Base-by-base conservation (phyloP, 2,329 filamentous ascomycete species). In the Chaetomiaceae sp. region DNA sequence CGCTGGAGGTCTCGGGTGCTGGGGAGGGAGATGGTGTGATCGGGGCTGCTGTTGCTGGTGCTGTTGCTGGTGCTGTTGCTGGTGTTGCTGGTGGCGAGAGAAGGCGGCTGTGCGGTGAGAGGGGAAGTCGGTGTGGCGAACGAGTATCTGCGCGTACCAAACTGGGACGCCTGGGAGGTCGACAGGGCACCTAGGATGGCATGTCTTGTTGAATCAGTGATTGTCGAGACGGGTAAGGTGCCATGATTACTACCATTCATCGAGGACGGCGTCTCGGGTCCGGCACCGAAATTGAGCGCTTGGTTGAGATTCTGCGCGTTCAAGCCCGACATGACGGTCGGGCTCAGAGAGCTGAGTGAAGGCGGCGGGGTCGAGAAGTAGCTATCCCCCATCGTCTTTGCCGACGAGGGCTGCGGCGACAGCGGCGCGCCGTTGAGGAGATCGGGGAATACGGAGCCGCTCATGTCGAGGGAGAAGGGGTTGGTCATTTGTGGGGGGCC, bases 1-100 rank as follows among this genome's bases (percentile, higher is more conserved):
- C 90, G 87, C 69, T 95, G 91, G 58, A 97, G 82, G 67, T 96
- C 90, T 66, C 82, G 78, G 31, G 89, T 92, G 72, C 81, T 90
- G 49, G 92, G 91, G 54, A 96, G 78, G 60, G 74, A 79, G 62
- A 74, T 80, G 65, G 73, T 76, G 63, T 78, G 72, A 61, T 77
- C 75, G 63, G 73, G 69, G 58, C 72, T 67, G 79, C 77, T 67
- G 75, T 23, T 19, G 43, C 22, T 25, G 43, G 25, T 12, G 42
- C 5, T n/a, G 48, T 11, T 17, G 46, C 14, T 25, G 37, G 33
- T 7, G 39, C 17, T 12, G 29, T 3, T 40, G 19, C 22, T 38
- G 38, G 12, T 25, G 43, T 27, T 15, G 20, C 19, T 25, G n/a
- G 20, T 31, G 50, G 72, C 66, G 61, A 72, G 71, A 60, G 71